A percentile compares a stretch with the other conserved stretches of the same genome.
Evolutionary conservation across 2,329 filamentous ascomycete genomes (phyloP).

Genomic region (Colletotrichum tabaci): DNA sequence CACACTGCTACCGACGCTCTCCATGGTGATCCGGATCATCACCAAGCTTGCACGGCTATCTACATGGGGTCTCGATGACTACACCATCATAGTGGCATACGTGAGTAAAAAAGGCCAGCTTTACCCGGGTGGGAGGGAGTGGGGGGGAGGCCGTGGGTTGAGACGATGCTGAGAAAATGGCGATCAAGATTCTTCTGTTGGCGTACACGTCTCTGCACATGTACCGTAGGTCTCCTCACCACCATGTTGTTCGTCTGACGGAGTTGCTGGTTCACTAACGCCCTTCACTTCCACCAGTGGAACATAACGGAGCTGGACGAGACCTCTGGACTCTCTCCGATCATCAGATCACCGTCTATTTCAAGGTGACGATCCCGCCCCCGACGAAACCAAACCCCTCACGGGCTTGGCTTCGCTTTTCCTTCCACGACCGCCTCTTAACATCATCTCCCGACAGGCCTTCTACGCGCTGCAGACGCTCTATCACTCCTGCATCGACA

Average conservation of each 20-base stretch:
- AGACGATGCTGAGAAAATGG: neutral
- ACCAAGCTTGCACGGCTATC: conserved; percentile 14
- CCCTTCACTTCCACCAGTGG: conserved; percentile 18
- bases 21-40: conserved; percentile 13
- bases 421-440: neutral
- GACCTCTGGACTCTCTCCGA: conserved; percentile 33
- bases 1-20: conserved; percentile 2
- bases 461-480: conserved; percentile 24
- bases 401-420: too few relatives aligned
- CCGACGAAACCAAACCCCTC: too few relatives aligned
- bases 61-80: conserved; percentile 24
- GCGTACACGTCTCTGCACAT: conserved; percentile 1
- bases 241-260: too few relatives aligned
- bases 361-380: conserved; percentile 3
- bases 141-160: too few relatives aligned
- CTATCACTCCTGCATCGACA: conserved; percentile 31
- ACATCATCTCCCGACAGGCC: neutral
- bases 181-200: neutral
- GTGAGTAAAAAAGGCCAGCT: conserved; percentile 5
- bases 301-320: conserved; percentile 24
- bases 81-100: conserved; percentile 23
- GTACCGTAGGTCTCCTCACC: conserved; percentile 4
- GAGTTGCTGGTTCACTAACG: neutral
- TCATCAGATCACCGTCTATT: neutral
- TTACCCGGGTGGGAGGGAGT: too few relatives aligned